phyloP scores from a whole-genome alignment of 768 basidiomycete species.

The Tremella fuciformis region DNA sequence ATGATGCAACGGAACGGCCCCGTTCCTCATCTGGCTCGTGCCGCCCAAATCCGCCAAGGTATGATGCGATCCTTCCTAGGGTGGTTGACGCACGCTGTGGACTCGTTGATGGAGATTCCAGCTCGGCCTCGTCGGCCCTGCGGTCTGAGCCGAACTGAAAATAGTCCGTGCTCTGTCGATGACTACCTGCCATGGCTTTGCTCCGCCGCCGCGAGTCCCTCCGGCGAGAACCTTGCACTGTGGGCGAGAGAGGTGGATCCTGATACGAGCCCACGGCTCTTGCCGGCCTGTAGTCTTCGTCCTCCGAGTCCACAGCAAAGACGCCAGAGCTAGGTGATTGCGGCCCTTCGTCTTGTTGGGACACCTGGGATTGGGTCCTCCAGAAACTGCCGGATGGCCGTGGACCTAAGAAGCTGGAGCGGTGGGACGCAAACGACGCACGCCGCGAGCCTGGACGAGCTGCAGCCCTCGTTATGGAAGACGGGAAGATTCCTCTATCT shows the following conservation, averaged over 20 bases:
- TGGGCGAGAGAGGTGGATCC: slow-evolving; percentile 1
- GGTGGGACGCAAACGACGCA: slow-evolving; percentile 37
- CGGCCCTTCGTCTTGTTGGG: slow-evolving; percentile 15
- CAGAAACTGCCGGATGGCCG: slow-evolving; percentile 23
- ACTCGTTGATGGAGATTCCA: slow-evolving; percentile 12
- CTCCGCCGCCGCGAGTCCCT: slow-evolving; percentile 22
- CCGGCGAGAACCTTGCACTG: slow-evolving; percentile 6
- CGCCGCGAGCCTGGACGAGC: slow-evolving; percentile 33
- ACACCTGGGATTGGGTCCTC: slow-evolving; percentile 22
- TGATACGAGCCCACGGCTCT: not conserved
- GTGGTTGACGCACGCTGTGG: slow-evolving; percentile 29
- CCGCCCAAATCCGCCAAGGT: slow-evolving; percentile 36
- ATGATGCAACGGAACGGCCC: slow-evolving; percentile 27
- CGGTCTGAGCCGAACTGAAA: slow-evolving; percentile 2
- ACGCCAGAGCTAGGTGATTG: slow-evolving; percentile 39
- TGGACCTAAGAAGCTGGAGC: slow-evolving; percentile 23
- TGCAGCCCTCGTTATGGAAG: slow-evolving; percentile 33
- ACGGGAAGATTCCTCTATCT: slow-evolving; percentile 38
- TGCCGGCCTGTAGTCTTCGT: slow-evolving; percentile 22
- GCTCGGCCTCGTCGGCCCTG: not conserved
- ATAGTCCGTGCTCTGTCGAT: slow-evolving; percentile 4
- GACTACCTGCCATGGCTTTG: slow-evolving; percentile 5
- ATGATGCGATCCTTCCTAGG: slow-evolving; percentile 36
- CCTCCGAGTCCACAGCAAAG: slow-evolving; percentile 39
- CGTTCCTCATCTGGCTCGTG: slow-evolving; percentile 41